These are phyloP conservation scores for Lantana camara DNA, from an alignment of 257 asterid species.

Conservation along the genomic window DNA sequence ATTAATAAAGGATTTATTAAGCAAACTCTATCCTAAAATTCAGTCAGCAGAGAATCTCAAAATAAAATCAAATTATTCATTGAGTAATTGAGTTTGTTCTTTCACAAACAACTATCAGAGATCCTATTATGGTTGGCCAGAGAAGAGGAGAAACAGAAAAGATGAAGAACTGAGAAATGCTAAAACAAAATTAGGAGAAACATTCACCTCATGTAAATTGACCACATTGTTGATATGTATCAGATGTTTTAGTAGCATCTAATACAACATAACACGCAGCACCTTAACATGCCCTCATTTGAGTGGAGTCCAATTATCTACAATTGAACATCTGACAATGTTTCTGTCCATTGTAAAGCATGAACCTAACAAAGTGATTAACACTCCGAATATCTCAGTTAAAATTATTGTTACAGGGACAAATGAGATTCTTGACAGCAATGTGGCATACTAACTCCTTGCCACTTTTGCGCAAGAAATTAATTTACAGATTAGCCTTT, in stretches of 20 bases:
- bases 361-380: conserved; percentile 7
- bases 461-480: not conserved
- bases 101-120: conserved; percentile 1
- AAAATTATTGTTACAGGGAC: conserved; percentile 11
- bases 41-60: not conserved
- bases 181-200: conserved; percentile 2
- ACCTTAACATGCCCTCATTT: conserved; percentile 1
- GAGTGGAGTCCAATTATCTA: conserved; percentile 1
- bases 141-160: not conserved
- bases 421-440: not conserved
- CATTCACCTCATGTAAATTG: not conserved
- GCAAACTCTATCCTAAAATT: conserved; percentile 6
- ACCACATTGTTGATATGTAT: not conserved
- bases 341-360: not conserved
- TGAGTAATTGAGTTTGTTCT: conserved; percentile 10
- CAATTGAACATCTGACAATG: conserved; percentile 16
- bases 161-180: not conserved
- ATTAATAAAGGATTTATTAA: not conserved
- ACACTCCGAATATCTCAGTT: not conserved
- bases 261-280: conserved; percentile 2
- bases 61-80: conserved; percentile 1
- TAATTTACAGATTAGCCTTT: conserved; percentile 1
- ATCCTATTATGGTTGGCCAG: conserved; percentile 1
- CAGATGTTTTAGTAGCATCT: not conserved
- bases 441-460: not conserved